phyloP scores from a whole-genome alignment of 805 yeast genomes.

The Zygotorulaspora chibaensis region DNA sequence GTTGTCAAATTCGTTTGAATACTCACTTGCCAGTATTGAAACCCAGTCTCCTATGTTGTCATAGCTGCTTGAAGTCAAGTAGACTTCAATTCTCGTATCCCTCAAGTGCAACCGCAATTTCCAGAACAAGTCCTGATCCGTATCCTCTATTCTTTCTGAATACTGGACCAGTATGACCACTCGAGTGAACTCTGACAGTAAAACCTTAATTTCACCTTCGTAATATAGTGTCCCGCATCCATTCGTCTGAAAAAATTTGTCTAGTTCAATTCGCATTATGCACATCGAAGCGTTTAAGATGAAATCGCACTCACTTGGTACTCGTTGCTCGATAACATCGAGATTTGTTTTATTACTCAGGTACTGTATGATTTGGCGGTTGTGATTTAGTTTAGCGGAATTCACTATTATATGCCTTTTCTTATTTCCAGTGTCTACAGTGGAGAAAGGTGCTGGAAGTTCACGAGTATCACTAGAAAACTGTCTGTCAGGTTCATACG shows the following conservation, averaged over 20 bases:
- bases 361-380: constrained; percentile 11
- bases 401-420: constrained; percentile 11
- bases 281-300: constrained; percentile 20
- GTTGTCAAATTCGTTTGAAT: neutral
- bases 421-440: neutral
- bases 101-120: constrained; percentile 18
- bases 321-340: constrained; percentile 14
- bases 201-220: constrained; percentile 7
- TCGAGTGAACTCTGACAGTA: constrained; percentile 15
- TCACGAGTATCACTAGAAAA: neutral
- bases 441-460: neutral
- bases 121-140: constrained; percentile 26
- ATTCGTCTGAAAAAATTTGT: constrained; percentile 20
- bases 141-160: constrained; percentile 3
- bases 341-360: constrained; percentile 6
- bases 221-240: constrained; percentile 12
- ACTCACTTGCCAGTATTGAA: constrained; percentile 1
- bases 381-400: constrained; percentile 10
- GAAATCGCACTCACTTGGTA: constrained; percentile 17
- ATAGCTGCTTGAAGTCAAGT: constrained; percentile 3
- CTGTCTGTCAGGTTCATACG: neutral
- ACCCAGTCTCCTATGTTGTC: constrained; percentile 7
- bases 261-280: constrained; percentile 15
- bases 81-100: constrained; percentile 7
- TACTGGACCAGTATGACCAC: constrained; percentile 20